Base-by-base conservation (phyloP, 768 basidiomycete genomes). In the Suillus variegatus region DNA sequence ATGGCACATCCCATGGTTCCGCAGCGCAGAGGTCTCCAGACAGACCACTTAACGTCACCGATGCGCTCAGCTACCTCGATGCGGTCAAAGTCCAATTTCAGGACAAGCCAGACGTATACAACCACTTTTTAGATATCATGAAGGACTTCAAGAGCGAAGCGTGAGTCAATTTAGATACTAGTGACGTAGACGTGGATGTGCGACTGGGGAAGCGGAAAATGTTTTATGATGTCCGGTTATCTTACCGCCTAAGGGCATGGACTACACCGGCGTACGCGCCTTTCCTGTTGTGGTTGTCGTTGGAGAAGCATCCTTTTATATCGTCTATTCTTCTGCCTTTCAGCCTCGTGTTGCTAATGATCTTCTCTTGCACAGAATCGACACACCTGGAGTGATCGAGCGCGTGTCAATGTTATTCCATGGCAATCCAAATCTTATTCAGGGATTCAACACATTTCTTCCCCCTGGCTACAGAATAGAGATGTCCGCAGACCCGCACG, bases 131-230 rank as follows among this genome's bases (percentile, higher is more conserved):
- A 77, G 94, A 97, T 76, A 96, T 97, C 74, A 97, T 97, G 97
- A 98, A 98, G 82, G 96, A 99, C 76, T 99, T 99, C 78, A 99
- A 99, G 81, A 94, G 94, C 72, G 94, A 97, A 79, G 82, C 80
- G 93, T 95, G 77, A 81, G 93, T 85, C 13, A 38, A 14, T 22
- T 2, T 28, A 58, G 47, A n/a, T 28, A 1, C 46, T 22, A 35
- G 44, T 38, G 4, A 36, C 6, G n/a, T 54, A 47, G 38, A 3
- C 16, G 12, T 60, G 44, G n/a, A n/a, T n/a, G 32, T 61, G 36
- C 7, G 22, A 43, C n/a, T 35, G n/a, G 22, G 46, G 16, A 22
- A 28, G 64, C 20, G 35, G 25, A 52, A 62, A 63, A 51, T 38
- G 49, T 62, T 32, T 41, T 6, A 22, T 65, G 61, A 54, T 43